Percentiles rank a stretch among this genome's conserved stretches.
Conservation (phyloP, 2,329 filamentous ascomycete genomes). For the Colletotrichum tabaci region DNA sequence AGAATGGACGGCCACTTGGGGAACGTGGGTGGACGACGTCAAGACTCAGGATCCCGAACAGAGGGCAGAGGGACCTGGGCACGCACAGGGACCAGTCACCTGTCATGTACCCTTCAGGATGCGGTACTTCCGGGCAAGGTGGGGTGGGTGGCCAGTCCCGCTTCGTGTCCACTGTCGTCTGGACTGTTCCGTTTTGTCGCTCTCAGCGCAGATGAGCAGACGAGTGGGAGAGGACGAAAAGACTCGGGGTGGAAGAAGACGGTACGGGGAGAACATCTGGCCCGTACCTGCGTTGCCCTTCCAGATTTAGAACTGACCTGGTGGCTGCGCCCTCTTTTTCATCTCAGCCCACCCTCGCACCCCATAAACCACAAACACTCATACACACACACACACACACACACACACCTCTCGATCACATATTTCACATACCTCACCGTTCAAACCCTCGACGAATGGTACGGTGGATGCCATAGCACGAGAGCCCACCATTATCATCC, state of each 20-base stretch:
- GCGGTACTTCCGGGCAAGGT: conserved; percentile 38
- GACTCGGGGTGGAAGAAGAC: not conserved
- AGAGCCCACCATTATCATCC: conserved; percentile 48
- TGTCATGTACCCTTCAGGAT: conserved; percentile 35
- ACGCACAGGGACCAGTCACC: conserved; percentile 27
- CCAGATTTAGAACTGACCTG: conserved; percentile 56
- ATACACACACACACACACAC: too few relatives aligned
- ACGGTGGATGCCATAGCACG: conserved; percentile 12
- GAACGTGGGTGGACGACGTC: conserved; percentile 21
- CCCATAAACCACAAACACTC: conserved; percentile 11
- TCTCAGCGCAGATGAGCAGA: not conserved
- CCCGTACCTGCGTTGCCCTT: conserved; percentile 44
- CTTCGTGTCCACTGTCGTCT: conserved; percentile 17
- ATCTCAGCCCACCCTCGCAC: conserved; percentile 30
- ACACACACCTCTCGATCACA: too few relatives aligned
- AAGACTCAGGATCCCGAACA: conserved; percentile 10
- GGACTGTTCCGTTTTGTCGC: conserved; percentile 19
- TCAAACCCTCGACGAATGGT: conserved; percentile 1
- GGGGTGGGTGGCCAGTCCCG: conserved; percentile 7
- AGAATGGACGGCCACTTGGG: not conserved
- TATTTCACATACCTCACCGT: conserved; percentile 13
- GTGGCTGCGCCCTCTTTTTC: conserved; percentile 53
- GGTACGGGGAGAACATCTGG: conserved; percentile 20
- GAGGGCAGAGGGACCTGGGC: conserved; percentile 30
- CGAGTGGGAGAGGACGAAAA: not conserved